Percentiles rank a stretch among this genome's conserved stretches.
phyloP scores from a whole-genome alignment of 768 basidiomycete species.

The Termitomyces titanicus region DNA sequence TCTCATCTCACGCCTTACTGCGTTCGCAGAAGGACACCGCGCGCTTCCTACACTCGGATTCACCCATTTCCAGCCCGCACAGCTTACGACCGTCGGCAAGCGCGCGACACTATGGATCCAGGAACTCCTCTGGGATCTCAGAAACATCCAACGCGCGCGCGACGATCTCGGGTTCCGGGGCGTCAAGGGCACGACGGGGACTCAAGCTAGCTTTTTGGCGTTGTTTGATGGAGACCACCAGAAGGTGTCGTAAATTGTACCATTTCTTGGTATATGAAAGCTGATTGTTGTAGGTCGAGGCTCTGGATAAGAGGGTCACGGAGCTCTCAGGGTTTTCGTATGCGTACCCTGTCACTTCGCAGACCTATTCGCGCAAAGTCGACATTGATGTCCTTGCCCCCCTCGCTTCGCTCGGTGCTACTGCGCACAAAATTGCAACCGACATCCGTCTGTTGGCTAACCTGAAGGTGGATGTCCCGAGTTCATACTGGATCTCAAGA shows the following conservation, averaged over 20 bases:
- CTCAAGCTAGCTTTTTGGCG: constrained; percentile 92
- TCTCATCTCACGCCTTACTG: constrained; percentile 83
- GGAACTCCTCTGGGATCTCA: constrained; percentile 95
- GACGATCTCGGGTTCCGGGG: constrained; percentile 96
- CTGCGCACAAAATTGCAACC: constrained; percentile 97
- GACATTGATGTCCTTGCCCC: constrained; percentile 91
- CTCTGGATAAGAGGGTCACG: constrained; percentile 86
- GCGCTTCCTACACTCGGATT: constrained; percentile 94
- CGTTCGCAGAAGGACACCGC: constrained; percentile 81
- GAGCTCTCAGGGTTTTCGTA: constrained; percentile 89
- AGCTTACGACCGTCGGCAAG: constrained; percentile 97
- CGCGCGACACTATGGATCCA: constrained; percentile 96
- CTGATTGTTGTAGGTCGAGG: constrained; percentile 58
- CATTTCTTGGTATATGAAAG: background rate
- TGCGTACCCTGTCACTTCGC: constrained; percentile 96
- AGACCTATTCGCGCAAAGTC: constrained; percentile 98
- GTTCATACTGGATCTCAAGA: background rate
- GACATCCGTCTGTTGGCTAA: constrained; percentile 93
- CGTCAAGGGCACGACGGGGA: constrained; percentile 99
- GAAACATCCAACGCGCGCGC: constrained; percentile 85
- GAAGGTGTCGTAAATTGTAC: constrained; percentile 49
- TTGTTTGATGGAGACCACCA: constrained; percentile 94
- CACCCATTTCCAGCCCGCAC: constrained; percentile 98
- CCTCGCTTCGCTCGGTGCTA: constrained; percentile 86
- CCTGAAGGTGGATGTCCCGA: constrained; percentile 57